These are phyloP conservation scores for Pyrenula aspistea DNA, from an alignment of 495 filamentous ascomycete genomes.

Conservation along the genomic window DNA sequence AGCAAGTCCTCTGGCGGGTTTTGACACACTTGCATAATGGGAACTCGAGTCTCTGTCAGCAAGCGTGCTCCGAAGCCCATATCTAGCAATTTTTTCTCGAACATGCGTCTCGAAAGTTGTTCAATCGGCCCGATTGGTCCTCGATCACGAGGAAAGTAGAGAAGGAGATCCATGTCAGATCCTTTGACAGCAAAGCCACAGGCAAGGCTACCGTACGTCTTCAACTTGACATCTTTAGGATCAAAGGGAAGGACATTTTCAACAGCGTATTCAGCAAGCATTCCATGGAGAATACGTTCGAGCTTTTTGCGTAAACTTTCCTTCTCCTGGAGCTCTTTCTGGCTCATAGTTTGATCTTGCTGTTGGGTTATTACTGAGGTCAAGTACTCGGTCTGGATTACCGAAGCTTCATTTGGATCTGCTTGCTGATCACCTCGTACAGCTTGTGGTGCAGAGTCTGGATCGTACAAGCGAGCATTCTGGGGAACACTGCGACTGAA, in stretches of 20 bases:
- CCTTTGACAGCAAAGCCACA: slow-evolving; percentile 63
- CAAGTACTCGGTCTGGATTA: slow-evolving; percentile 20
- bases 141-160: slow-evolving; percentile 35
- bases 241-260: slow-evolving; percentile 29
- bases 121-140: slow-evolving; percentile 8
- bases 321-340: slow-evolving; percentile 45
- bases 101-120: slow-evolving; percentile 46
- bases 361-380: not conserved
- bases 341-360: not conserved
- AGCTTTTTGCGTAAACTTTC: slow-evolving; percentile 46
- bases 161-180: slow-evolving; percentile 65
- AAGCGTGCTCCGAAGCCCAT: slow-evolving; percentile 55
- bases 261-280: slow-evolving; percentile 36
- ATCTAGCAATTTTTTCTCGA: slow-evolving; percentile 61
- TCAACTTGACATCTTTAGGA: slow-evolving; percentile 39
- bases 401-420: slow-evolving; percentile 2
- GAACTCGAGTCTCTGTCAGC: slow-evolving; percentile 60
- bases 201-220: slow-evolving; percentile 59
- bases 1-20: slow-evolving; percentile 43
- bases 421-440: slow-evolving; percentile 7
- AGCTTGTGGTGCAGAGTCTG: not conserved
- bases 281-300: slow-evolving; percentile 40
- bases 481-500: not conserved
- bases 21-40: slow-evolving; percentile 73
- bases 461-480: not conserved